Evolutionary conservation across 257 asterid genomes (phyloP).

Genomic region (Catharanthus roseus): DNA sequence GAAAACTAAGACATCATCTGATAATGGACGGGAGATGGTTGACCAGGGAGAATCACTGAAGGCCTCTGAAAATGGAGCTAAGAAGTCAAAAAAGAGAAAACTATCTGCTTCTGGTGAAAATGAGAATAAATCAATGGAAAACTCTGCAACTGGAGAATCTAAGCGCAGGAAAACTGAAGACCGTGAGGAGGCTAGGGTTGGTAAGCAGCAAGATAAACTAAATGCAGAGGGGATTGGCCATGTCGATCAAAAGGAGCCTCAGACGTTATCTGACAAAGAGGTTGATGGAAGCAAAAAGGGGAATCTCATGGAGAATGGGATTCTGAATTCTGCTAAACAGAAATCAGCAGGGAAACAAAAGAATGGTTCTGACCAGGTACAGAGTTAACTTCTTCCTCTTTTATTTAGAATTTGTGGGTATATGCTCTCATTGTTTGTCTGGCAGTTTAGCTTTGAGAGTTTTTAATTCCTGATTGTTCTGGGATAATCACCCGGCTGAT

Average conservation of each 20-base stretch:
- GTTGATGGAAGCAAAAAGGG: slow-evolving; percentile 19
- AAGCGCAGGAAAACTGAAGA: slow-evolving; percentile 59
- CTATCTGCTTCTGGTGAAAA: slow-evolving; percentile 42
- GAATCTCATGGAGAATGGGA: slow-evolving; percentile 23
- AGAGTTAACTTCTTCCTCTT: slow-evolving; percentile 5
- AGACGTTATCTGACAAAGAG: slow-evolving; percentile 12
- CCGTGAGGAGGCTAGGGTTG: slow-evolving; percentile 32
- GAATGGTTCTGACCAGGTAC: slow-evolving; percentile 55
- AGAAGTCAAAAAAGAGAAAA: slow-evolving; percentile 68
- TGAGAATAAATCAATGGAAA: slow-evolving; percentile 35
- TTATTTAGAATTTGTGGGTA: not conserved
- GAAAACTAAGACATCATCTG: slow-evolving; percentile 2
- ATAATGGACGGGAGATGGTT: slow-evolving; percentile 10
- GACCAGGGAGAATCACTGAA: slow-evolving; percentile 18
- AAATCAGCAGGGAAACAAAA: slow-evolving; percentile 42
- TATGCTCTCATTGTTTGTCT: not conserved
- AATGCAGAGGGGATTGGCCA: slow-evolving; percentile 21
- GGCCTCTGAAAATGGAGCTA: slow-evolving; percentile 34
- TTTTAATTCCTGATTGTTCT: not conserved
- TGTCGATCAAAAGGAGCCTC: slow-evolving; percentile 9
- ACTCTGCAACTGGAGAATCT: slow-evolving; percentile 39
- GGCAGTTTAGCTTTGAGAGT: not conserved
- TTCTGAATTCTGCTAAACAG: slow-evolving; percentile 29
- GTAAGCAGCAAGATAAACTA: slow-evolving; percentile 8
- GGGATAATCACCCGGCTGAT: not conserved